Evolutionary conservation across 495 filamentous ascomycete species (phyloP).

Genomic region (Xylaria acuta): DNA sequence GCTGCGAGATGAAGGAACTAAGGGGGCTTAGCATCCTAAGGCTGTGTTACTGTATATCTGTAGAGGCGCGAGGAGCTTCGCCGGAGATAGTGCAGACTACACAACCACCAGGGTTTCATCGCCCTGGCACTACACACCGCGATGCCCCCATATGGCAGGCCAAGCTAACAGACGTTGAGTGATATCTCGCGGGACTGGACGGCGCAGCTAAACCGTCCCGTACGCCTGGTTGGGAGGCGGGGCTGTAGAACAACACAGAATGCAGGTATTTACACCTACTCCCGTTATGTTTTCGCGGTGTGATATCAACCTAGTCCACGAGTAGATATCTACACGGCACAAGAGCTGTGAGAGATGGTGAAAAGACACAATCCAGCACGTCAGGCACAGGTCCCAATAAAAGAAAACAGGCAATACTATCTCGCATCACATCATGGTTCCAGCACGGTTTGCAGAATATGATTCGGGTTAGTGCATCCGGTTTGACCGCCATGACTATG

Average conservation of each 20-base stretch:
- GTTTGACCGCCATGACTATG: slow-evolving; percentile 31
- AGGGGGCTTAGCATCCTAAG: slow-evolving; percentile 16
- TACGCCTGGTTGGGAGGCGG: neutral
- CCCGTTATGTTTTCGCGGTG: neutral
- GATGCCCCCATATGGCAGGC: neutral
- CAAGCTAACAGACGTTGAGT: neutral
- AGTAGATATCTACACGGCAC: neutral
- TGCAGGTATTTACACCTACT: too few relatives aligned
- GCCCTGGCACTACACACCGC: neutral
- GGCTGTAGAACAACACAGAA: neutral
- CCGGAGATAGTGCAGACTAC: slow-evolving; percentile 18
- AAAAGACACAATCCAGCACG: neutral
- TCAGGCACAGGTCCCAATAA: slow-evolving; percentile 7
- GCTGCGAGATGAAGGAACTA: slow-evolving; percentile 12
- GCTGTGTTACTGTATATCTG: neutral
- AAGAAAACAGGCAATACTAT: slow-evolving; percentile 6
- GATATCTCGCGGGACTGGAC: neutral
- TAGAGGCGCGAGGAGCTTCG: neutral
- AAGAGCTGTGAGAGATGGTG: neutral
- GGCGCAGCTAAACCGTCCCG: neutral
- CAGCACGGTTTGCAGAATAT: neutral
- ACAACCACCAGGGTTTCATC: slow-evolving; percentile 9
- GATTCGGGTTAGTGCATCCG: slow-evolving; percentile 12
- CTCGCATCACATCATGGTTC: slow-evolving; percentile 13
- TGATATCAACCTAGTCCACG: neutral